Conservation (phyloP, 305 asterid species). For the Lippia alba region DNA sequence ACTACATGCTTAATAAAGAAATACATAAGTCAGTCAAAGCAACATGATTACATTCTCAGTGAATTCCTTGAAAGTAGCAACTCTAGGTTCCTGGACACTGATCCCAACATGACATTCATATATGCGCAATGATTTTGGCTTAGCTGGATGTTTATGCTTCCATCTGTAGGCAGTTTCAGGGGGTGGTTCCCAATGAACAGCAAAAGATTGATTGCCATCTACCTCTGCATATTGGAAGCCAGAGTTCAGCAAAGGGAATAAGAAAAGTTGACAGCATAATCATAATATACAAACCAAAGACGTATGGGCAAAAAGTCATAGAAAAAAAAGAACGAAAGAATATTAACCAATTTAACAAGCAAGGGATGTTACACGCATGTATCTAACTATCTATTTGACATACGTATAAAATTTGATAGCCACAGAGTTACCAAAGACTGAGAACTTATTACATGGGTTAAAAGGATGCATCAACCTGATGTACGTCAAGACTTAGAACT, state of each 20-base stretch:
- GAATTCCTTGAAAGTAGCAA: conserved; percentile 78
- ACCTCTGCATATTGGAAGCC: conserved; percentile 57
- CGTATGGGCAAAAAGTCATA: not conserved
- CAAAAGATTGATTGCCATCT: conserved; percentile 80
- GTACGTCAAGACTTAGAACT: conserved; percentile 18
- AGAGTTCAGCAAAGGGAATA: conserved; percentile 23
- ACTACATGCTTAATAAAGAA: conserved; percentile 12
- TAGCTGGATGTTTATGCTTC: conserved; percentile 77
- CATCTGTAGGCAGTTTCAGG: conserved; percentile 82
- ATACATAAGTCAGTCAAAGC: conserved; percentile 23
- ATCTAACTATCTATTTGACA: conserved; percentile 7
- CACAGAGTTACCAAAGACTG: too few relatives aligned
- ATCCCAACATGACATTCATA: conserved; percentile 98
- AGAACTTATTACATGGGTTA: not conserved
- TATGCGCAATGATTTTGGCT: conserved; percentile 86
- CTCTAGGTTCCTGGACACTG: conserved; percentile 74
- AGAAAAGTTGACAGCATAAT: conserved; percentile 26
- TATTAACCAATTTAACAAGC: conserved; percentile 8
- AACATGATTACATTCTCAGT: conserved; percentile 55
- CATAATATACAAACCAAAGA: conserved; percentile 28
- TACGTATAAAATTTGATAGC: not conserved
- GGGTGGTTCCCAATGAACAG: conserved; percentile 98
- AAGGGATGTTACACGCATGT: not conserved
- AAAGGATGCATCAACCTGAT: conserved; percentile 23
- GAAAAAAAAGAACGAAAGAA: not conserved